These are phyloP conservation scores for Gossypium gossypioides DNA, from an alignment of 441 rosid species.

Conservation along the genomic window DNA sequence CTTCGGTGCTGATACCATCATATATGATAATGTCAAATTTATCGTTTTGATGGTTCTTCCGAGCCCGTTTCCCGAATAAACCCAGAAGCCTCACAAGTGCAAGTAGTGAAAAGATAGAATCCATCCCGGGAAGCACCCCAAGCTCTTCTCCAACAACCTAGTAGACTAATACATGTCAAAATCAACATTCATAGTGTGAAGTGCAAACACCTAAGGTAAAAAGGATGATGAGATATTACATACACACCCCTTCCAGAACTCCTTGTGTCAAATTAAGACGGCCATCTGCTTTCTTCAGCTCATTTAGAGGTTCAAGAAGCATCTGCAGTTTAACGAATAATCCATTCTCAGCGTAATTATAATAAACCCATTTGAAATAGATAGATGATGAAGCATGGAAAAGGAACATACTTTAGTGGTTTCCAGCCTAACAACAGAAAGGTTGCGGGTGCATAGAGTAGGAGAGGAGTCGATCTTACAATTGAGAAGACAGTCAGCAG, in stretches of 20 bases:
- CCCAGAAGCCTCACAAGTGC: slow-evolving; percentile 49
- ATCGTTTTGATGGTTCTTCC: slow-evolving; percentile 31
- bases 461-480: slow-evolving; percentile 69
- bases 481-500: slow-evolving; percentile 65
- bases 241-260: slow-evolving; percentile 90
- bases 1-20: slow-evolving; percentile 64
- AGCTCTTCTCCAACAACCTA: slow-evolving; percentile 97
- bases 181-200: slow-evolving; percentile 7
- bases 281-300: slow-evolving; percentile 67
- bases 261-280: slow-evolving; percentile 73
- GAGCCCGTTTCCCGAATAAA: slow-evolving; percentile 35
- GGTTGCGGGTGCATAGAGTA: slow-evolving; percentile 39
- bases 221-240: slow-evolving; percentile 26
- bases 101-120: slow-evolving; percentile 54
- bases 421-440: slow-evolving; percentile 64
- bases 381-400: not conserved
- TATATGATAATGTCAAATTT: slow-evolving; percentile 50
- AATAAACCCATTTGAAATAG: not conserved
- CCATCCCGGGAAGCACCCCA: slow-evolving; percentile 95
- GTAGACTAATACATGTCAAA: slow-evolving; percentile 31
- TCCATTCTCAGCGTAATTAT: not conserved
- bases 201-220: not conserved
- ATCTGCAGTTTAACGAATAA: slow-evolving; percentile 36
- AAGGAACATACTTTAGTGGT: slow-evolving; percentile 54
- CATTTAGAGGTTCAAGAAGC: slow-evolving; percentile 76